phyloP scores from a whole-genome alignment of 495 filamentous ascomycete species.

The Xylaria flabelliformis region DNA sequence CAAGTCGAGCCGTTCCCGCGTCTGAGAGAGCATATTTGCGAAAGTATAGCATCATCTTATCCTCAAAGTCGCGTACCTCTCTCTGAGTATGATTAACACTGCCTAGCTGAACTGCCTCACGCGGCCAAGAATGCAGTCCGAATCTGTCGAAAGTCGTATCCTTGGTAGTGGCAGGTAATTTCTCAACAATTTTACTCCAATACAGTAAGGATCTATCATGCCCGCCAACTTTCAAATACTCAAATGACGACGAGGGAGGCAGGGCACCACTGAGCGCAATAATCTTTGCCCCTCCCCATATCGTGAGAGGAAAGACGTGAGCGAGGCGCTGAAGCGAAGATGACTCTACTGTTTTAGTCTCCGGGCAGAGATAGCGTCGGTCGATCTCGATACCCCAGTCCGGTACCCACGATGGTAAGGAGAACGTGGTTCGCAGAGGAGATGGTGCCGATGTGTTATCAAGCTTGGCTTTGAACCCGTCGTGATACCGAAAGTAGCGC shows the following conservation, averaged over 20 bases:
- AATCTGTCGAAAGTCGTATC: neutral
- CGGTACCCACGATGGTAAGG: constrained; percentile 4
- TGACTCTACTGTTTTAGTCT: too few species aligned
- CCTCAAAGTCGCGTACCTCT: too few species aligned
- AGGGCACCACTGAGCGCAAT: neutral
- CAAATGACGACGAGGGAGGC: neutral
- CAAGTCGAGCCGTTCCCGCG: neutral
- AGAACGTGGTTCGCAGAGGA: neutral
- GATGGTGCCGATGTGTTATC: neutral
- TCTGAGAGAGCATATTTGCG: neutral
- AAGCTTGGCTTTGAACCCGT: neutral
- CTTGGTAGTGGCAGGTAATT: neutral
- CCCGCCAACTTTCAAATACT: neutral
- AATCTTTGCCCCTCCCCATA: neutral
- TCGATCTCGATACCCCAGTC: neutral
- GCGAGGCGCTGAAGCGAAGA: neutral
- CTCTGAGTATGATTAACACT: too few species aligned
- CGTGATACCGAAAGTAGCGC: neutral
- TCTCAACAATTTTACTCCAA: neutral
- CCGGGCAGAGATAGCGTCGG: neutral
- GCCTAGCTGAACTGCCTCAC: neutral
- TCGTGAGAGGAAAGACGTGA: neutral
- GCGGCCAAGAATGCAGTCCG: neutral
- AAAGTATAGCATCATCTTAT: neutral
- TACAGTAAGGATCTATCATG: neutral